Conservation (phyloP, 768 basidiomycete species). For the Daedaleopsis nitida region DNA sequence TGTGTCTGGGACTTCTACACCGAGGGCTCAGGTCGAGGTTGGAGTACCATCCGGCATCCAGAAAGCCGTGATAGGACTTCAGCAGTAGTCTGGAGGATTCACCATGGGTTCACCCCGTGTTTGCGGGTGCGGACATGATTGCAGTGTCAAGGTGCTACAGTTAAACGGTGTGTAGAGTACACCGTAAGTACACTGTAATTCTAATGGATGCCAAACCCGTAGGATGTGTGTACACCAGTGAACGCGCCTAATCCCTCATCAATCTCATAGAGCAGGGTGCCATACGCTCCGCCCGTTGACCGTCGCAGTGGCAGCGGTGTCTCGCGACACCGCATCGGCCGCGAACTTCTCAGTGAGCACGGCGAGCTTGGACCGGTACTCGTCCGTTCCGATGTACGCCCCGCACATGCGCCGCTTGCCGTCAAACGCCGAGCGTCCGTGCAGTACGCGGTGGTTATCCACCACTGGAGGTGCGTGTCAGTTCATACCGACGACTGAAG, state of each 20-base stretch:
- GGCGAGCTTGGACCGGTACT: constrained; percentile 79
- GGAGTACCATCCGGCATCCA: constrained; percentile 3
- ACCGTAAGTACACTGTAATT: neutral
- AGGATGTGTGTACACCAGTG: no score
- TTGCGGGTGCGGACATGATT: neutral
- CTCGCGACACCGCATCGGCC: constrained; percentile 26
- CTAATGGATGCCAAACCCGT: neutral
- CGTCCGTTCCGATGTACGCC: constrained; percentile 91
- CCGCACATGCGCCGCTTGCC: constrained; percentile 94
- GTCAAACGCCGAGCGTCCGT: constrained; percentile 89
- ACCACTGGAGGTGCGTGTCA: constrained; percentile 51
- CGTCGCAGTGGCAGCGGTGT: constrained; percentile 24
- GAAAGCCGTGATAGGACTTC: neutral
- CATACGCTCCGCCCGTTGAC: constrained; percentile 55
- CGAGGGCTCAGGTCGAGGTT: constrained; percentile 15
- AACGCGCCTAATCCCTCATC: no score
- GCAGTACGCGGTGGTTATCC: constrained; percentile 92
- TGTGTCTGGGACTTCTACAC: constrained; percentile 19
- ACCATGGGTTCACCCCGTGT: no score
- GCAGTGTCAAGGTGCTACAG: neutral
- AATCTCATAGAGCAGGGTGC: constrained; percentile 49
- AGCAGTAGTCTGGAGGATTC: neutral
- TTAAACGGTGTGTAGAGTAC: neutral
- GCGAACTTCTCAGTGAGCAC: constrained; percentile 65
- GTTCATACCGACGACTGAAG: neutral